Evolutionary conservation across 495 filamentous ascomycete genomes (phyloP), one percentile per base, ranked within the genome.

Genomic region (Xylaria intraflava): DNA sequence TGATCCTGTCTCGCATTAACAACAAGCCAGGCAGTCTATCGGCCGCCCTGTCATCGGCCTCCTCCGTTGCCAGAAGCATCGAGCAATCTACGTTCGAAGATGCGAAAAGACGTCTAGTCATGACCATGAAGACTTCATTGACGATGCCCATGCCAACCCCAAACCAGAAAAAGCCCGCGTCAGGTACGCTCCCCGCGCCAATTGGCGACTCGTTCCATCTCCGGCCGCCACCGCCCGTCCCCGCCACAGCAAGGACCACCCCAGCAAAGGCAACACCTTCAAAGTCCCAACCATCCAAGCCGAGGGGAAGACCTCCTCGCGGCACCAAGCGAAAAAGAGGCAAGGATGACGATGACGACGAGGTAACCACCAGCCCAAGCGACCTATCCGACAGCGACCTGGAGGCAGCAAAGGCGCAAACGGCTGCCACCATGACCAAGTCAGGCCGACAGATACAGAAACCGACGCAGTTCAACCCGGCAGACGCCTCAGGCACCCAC

Each of bases 371-470:
- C 26, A 66, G 55, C 42, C 66, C 59, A 43, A 69, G 54, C 29
- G 73, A 66, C 53, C 65, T 61, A 14, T 73, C 62, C 35, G 64
- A 65, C 31, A 76, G 67, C 56, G 76, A 70, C 58, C 71, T 65
- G 42, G 73, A 67, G 7, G 73, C 33, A 10, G 53, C n/a, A 40
- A 57, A 64, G 27, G 51, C n/a, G 3, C 61, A 60, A 36, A 29
- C 10, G 14, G 71, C 80, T 38, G 75, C 77, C 14, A 78, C 79
- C 2, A 84, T 79, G 61, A 94, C 90, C 6, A 89, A 90, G 59
- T 95, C 89, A 12, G 90, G 90, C 26, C 83, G 90, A 39, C 83
- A 87, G 41, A 81, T 95, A 8, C 81, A 83, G 58, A 88, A 87
- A 53, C 89, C 90, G 4, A 69, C 79, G 6, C 79, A 75, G 67